Evolutionary conservation across 2,329 filamentous ascomycete genomes (phyloP).

Genomic region (Exutisphaerella laricina): DNA sequence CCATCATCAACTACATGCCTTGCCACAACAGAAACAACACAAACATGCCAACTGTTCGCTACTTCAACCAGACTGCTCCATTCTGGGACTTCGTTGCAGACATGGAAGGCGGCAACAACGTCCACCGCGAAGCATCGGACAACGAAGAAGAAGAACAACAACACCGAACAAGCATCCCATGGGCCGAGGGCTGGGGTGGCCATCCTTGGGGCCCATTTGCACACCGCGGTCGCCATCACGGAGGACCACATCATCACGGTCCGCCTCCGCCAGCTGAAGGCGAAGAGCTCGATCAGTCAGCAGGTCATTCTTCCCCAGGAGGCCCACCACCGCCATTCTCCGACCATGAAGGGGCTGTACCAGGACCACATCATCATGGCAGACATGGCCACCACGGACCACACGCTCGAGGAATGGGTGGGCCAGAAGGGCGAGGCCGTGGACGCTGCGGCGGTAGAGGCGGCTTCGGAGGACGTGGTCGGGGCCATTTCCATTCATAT

Average conservation of each 20-base stretch:
- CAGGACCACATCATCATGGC: conserved; percentile 15
- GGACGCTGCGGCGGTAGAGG: conserved; percentile 26
- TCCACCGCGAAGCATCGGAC: conserved; percentile 28
- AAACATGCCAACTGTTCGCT: conserved; percentile 49
- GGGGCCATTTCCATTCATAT: conserved; percentile 21
- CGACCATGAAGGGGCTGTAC: conserved; percentile 14
- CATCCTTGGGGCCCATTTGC: conserved; percentile 32
- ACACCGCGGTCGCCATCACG: conserved; percentile 27
- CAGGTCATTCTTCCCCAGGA: conserved; percentile 22
- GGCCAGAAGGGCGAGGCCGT: not conserved
- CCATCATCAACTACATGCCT: conserved; percentile 12
- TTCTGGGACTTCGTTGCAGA: conserved; percentile 53
- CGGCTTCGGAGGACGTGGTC: conserved; percentile 20
- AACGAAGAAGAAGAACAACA: conserved; percentile 27
- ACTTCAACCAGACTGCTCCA: conserved; percentile 49
- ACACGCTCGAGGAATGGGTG: conserved; percentile 20
- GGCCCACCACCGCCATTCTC: conserved; percentile 22
- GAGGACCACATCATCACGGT: conserved; percentile 21
- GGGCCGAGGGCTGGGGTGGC: conserved; percentile 35
- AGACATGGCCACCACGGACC: conserved; percentile 17
- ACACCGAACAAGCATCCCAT: conserved; percentile 21
- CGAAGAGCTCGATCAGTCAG: conserved; percentile 15
- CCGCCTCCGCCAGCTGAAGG: conserved; percentile 17
- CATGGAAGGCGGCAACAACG: conserved; percentile 40
- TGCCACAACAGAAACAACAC: conserved; percentile 8